phyloP scores from a whole-genome alignment of 2,329 filamentous ascomycete genomes.

The Curvularia verruculosa region DNA sequence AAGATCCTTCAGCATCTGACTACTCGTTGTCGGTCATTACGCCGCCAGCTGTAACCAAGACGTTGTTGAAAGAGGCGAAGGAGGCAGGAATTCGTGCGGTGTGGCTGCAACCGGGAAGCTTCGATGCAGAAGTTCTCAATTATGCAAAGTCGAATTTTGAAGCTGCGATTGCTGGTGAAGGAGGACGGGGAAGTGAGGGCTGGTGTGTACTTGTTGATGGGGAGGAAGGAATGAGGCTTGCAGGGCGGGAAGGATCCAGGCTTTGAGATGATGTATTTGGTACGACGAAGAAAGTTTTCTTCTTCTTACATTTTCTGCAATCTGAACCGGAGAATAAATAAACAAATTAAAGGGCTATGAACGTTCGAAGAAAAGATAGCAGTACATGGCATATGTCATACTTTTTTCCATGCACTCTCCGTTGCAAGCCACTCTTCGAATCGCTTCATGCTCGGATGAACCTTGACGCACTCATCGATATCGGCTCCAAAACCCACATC shows the following conservation, averaged over 20 bases:
- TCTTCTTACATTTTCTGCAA: neutral
- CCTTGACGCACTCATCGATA: neutral
- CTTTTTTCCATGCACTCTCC: neutral
- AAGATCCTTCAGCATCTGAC: slow-evolving; percentile 59
- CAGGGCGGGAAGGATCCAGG: slow-evolving; percentile 44
- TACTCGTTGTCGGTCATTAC: slow-evolving; percentile 86
- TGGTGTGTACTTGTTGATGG: slow-evolving; percentile 53
- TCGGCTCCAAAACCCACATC: neutral
- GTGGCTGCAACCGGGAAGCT: slow-evolving; percentile 83
- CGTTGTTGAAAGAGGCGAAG: slow-evolving; percentile 77
- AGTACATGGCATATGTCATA: neutral
- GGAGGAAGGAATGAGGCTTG: slow-evolving; percentile 44
- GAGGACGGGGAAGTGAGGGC: slow-evolving; percentile 42
- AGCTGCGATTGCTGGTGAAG: slow-evolving; percentile 65
- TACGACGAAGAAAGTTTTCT: neutral
- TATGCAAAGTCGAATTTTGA: slow-evolving; percentile 73
- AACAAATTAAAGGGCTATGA: neutral
- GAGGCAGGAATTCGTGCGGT: slow-evolving; percentile 68
- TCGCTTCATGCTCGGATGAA: neutral
- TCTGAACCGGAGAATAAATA: neutral
- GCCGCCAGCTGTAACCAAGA: slow-evolving; percentile 75
- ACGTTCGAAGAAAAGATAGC: neutral
- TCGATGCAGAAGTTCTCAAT: slow-evolving; percentile 74
- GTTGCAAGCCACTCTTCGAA: neutral
- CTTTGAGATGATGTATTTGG: slow-evolving; percentile 21